Percentiles rank a stretch among this genome's conserved stretches.
Evolutionary conservation across 768 basidiomycete species (phyloP).

Genomic region (Kwoniella sp.): DNA sequence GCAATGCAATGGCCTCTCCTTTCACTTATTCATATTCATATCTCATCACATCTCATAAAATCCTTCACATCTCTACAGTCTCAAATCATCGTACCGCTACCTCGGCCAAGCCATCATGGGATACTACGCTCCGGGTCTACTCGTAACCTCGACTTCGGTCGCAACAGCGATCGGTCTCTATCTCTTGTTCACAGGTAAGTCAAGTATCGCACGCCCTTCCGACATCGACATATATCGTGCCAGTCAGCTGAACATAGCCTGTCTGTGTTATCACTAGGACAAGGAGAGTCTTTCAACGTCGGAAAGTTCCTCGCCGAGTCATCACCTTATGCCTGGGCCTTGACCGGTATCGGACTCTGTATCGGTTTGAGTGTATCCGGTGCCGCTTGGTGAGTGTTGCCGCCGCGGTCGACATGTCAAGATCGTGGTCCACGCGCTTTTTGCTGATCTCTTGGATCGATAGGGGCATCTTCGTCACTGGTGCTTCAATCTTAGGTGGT

Average conservation of each 20-base stretch:
- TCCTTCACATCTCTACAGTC: no score
- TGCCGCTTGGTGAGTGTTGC: conserved; percentile 78
- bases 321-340: conserved; percentile 89
- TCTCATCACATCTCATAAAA: neutral
- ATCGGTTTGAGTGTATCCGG: conserved; percentile 91
- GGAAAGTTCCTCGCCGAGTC: conserved; percentile 92
- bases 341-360: conserved; percentile 86
- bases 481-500: conserved; percentile 93
- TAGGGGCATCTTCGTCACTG: conserved; percentile 98
- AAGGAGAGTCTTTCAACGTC: conserved; percentile 89
- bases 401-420: neutral
- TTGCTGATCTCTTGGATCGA: neutral
- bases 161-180: conserved; percentile 72
- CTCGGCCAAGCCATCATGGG: conserved; percentile 39
- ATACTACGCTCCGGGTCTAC: conserved; percentile 46
- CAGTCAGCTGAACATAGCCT: neutral
- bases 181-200: conserved; percentile 82
- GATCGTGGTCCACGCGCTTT: neutral
- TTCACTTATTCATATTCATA: neutral
- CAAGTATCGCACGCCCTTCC: neutral
- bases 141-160: conserved; percentile 38
- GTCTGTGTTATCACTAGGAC: conserved; percentile 60
- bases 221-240: neutral
- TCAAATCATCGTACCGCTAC: neutral
- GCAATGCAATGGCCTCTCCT: no score